Evolutionary conservation across 2,329 filamentous ascomycete species (phyloP).

Genomic region (Aspergillus ibericus): DNA sequence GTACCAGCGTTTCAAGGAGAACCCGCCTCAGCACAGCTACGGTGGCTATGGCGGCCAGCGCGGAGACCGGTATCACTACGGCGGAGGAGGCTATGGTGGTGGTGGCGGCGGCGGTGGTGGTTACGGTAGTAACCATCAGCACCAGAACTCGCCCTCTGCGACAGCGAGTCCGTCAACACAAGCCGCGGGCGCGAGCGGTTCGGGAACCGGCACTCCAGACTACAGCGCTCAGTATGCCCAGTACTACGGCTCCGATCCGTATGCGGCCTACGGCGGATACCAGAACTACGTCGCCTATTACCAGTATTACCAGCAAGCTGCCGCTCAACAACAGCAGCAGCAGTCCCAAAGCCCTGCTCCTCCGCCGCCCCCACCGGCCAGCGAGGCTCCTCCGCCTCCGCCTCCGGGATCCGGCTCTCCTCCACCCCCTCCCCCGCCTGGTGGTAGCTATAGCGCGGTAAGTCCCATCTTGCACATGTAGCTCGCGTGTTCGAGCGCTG

Average conservation of each 20-base stretch:
- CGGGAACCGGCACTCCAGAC: constrained; percentile 51
- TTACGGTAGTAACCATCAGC: constrained; percentile 33
- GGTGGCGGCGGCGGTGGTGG: constrained; percentile 35
- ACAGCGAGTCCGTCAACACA: constrained; percentile 48
- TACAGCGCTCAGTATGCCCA: constrained; percentile 81
- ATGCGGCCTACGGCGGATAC: constrained; percentile 88
- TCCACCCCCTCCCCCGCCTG: constrained; percentile 57
- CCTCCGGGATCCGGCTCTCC: constrained; percentile 62
- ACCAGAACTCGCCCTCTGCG: constrained; percentile 43
- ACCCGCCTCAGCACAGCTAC: constrained; percentile 66
- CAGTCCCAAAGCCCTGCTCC: constrained; percentile 49
- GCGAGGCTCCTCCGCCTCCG: constrained; percentile 58
- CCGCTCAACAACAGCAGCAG: constrained; percentile 49
- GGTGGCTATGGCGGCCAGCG: constrained; percentile 52
- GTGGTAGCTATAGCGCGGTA: constrained; percentile 64
- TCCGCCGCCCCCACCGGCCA: constrained; percentile 58
- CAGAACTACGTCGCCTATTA: constrained; percentile 64
- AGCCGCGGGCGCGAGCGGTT: constrained; percentile 30
- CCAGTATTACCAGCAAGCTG: constrained; percentile 71
- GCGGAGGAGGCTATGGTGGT: constrained; percentile 36
- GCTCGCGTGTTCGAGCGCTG: background rate
- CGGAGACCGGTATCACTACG: constrained; percentile 46
- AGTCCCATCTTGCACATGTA: background rate
- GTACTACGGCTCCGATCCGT: constrained; percentile 79
- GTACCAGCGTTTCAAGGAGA: constrained; percentile 87